Conservation (phyloP, 345 rosid genomes). For the Melaleuca alternifolia region DNA sequence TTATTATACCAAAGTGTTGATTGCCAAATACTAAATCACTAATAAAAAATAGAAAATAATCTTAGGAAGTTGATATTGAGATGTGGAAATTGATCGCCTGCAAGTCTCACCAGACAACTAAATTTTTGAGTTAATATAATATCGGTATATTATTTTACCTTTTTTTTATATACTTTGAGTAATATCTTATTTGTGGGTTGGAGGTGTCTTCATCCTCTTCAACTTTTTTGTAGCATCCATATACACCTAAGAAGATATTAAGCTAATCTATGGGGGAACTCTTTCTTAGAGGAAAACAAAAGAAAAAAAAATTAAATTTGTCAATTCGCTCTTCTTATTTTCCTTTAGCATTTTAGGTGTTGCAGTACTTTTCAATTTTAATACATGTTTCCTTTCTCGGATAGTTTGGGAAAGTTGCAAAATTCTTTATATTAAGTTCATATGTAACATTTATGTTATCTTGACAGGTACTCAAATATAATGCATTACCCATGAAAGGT, state of each 20-base stretch:
- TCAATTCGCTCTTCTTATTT: not conserved
- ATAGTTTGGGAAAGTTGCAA: not conserved
- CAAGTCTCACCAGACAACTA: not conserved
- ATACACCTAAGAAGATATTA: not conserved
- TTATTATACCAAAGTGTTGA: too few relatives aligned
- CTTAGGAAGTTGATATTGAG: too few relatives aligned
- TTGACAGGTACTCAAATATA: constrained; percentile 46
- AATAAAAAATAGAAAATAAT: too few relatives aligned
- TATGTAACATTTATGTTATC: not conserved
- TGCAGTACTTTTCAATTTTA: not conserved
- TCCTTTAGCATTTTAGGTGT: not conserved
- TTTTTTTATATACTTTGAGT: not conserved
- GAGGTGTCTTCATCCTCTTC: not conserved
- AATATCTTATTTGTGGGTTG: not conserved
- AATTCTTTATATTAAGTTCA: not conserved
- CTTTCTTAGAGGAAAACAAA: not conserved
- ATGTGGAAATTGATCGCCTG: not conserved
- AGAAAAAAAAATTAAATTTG: not conserved
- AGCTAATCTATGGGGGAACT: not conserved
- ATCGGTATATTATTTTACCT: not conserved
- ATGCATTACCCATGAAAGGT: constrained; percentile 25
- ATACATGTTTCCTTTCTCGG: not conserved
- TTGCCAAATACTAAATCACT: too few relatives aligned
- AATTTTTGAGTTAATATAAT: not conserved
- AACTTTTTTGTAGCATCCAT: not conserved